Percentiles rank a stretch among this genome's conserved stretches.
Conservation (phyloP, 2,329 filamentous ascomycete species). For the Pseudocercospora fijiensis region DNA sequence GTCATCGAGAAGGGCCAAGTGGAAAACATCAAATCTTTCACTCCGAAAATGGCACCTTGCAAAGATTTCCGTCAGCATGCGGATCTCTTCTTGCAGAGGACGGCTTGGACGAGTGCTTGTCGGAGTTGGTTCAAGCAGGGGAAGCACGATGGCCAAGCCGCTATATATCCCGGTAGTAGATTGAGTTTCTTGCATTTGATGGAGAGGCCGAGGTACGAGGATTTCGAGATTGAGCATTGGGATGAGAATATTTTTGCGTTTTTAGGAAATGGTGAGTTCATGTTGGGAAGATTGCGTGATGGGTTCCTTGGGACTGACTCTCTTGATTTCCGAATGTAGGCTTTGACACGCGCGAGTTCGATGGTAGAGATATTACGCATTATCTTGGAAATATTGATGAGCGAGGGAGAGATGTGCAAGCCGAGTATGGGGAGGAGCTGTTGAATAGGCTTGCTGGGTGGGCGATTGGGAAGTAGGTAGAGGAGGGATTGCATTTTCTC, state of each 20-base stretch:
- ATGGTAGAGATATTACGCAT: constrained; percentile 50
- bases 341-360: constrained; percentile 47
- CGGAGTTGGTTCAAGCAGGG: constrained; percentile 42
- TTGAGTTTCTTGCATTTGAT: constrained; percentile 44
- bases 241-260: constrained; percentile 44
- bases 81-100: constrained; percentile 43
- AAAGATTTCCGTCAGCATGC: constrained; percentile 42
- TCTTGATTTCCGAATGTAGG: constrained; percentile 29
- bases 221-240: constrained; percentile 45
- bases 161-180: constrained; percentile 43
- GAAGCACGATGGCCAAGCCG: constrained; percentile 40
- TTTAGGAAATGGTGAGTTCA: constrained; percentile 39
- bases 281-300: too few species aligned
- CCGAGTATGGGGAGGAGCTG: constrained; percentile 43
- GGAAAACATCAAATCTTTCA: constrained; percentile 45
- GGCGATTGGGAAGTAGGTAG: constrained; percentile 29
- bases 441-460: constrained; percentile 42
- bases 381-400: constrained; percentile 46
- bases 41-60: constrained; percentile 37
- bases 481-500: background rate
- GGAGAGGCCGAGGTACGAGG: constrained; percentile 42
- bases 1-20: constrained; percentile 44
- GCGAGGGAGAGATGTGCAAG: constrained; percentile 43
- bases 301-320: constrained; percentile 9
- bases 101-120: constrained; percentile 40